These are phyloP conservation scores for Phytophthora macrochlamydospora DNA, from an alignment of 352 stramenopile genomes.

Conservation along the genomic window DNA sequence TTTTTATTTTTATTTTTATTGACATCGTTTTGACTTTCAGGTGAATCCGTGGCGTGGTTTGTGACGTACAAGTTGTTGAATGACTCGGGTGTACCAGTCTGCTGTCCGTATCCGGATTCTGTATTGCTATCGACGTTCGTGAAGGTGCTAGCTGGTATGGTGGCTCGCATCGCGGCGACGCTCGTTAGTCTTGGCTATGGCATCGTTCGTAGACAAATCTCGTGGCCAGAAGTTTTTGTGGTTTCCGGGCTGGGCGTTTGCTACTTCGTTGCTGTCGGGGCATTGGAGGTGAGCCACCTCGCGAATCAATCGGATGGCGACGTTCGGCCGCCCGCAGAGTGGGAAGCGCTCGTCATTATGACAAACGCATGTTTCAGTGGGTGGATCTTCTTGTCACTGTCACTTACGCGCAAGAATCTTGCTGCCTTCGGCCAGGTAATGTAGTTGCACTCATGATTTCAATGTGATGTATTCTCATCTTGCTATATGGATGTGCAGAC, in stretches of 20 bases:
- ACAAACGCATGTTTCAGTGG: constrained; percentile 84
- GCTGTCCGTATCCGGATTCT: constrained; percentile 74
- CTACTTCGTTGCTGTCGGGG: constrained; percentile 82
- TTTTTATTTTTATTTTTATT: not conserved
- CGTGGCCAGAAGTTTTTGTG: constrained; percentile 74
- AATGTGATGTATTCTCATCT: too few relatives aligned
- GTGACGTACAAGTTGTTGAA: constrained; percentile 83
- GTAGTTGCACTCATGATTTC: not conserved
- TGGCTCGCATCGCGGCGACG: constrained; percentile 75
- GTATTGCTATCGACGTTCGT: constrained; percentile 76
- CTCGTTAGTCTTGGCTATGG: constrained; percentile 85
- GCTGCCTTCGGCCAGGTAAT: constrained; percentile 74
- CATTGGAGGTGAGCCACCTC: constrained; percentile 81
- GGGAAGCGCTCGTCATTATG: constrained; percentile 77
- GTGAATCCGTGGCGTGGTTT: constrained; percentile 76
- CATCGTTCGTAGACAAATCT: constrained; percentile 75
- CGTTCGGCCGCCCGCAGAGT: constrained; percentile 62
- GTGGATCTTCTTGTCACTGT: constrained; percentile 86
- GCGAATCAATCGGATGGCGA: constrained; percentile 79
- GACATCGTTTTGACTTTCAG: constrained; percentile 19
- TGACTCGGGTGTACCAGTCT: constrained; percentile 65
- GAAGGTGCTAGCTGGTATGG: constrained; percentile 77
- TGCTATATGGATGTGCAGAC: constrained; percentile 32
- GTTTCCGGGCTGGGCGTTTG: constrained; percentile 77
- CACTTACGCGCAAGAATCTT: constrained; percentile 83